Conservation (phyloP, 805 yeast species). For the Zygosaccharomyces rouxii region DNA sequence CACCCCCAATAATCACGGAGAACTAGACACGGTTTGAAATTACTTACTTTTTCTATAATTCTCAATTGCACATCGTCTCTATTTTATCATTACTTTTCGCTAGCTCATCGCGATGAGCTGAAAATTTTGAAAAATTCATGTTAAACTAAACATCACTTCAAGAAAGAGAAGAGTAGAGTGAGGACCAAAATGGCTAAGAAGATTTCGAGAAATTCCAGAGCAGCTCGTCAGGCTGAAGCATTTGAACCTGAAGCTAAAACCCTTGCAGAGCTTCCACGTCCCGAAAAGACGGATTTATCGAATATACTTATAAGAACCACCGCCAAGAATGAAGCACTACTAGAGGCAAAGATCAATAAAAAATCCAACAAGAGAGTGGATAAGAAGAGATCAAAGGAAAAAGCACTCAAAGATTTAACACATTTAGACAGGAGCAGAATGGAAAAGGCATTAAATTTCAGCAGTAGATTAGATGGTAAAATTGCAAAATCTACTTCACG, state of each 20-base stretch:
- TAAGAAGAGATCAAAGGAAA: conserved; percentile 24
- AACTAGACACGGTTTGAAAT: conserved; percentile 14
- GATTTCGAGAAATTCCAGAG: conserved; percentile 68
- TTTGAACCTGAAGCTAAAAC: conserved; percentile 45
- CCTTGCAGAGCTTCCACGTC: conserved; percentile 51
- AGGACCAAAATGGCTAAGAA: conserved; percentile 21
- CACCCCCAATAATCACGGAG: conserved; percentile 43
- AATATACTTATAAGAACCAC: conserved; percentile 64
- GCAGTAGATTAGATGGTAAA: conserved; percentile 55
- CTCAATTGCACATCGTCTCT: background rate
- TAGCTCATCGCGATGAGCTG: conserved; percentile 6
- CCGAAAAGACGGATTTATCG: conserved; percentile 54
- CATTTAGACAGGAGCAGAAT: conserved; percentile 37
- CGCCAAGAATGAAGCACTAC: conserved; percentile 58
- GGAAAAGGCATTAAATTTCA: conserved; percentile 47
- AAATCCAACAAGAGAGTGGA: conserved; percentile 28
- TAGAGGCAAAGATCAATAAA: conserved; percentile 52
- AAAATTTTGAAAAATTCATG: conserved; percentile 2
- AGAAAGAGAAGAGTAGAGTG: background rate
- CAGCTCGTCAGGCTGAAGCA: conserved; percentile 65
- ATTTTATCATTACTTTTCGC: background rate
- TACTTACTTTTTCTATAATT: too few relatives aligned
- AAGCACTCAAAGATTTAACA: conserved; percentile 3
- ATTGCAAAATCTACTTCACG: conserved; percentile 61
- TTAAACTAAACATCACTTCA: background rate